Evolutionary conservation across 1,284 basidiomycete genomes (phyloP), one percentile per base, ranked within the genome.

Genomic region (Moniliella sp.): DNA sequence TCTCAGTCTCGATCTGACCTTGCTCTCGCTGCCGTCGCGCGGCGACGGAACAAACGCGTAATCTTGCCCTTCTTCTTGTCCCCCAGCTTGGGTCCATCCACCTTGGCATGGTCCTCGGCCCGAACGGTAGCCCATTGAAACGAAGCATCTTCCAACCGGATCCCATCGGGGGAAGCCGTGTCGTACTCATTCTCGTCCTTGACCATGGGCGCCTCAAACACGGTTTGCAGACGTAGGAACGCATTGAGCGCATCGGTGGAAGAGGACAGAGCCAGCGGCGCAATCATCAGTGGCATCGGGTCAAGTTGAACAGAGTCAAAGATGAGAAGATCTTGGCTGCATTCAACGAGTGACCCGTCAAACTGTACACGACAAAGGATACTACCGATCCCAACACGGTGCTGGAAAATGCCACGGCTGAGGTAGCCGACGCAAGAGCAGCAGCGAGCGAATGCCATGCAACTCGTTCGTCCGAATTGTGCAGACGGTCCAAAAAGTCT

Each of bases 321-420:
- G 55, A 44, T 7, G 53, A 47, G 38, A 57, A 59, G 27, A 58
- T 40, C 37, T 73, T 59, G 1, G 73, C 70, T 19, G 69, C 65
- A 50, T 76, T 64, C 31, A 83, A 67, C 0, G 63, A 40, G 53
- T 83, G 75, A 1, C 75, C 73, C 0, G 72, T 68, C 8, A 71
- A 62, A 1, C 73, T 71, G 61, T 86, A 88, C 1, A 76, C 75
- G 35, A 86, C 67, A 51, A 93, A 88, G 0, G 81, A 72, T 17
- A 91, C 50, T 12, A 93, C 78, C 7, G 79, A 74, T 0, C 80
- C 80, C 15, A 93, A 62, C 2, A 74, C 70, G 0, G 83, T 82
- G 40, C 83, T 64, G 25, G 73, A 71, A 61, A 77, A 65, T 0
- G 74, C 71, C 5, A 71, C 49, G 1, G 71, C 70, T 39, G 75